Percentiles rank a stretch among this genome's conserved stretches.
Evolutionary conservation across 331 rosid genomes (phyloP).

Genomic region (Saraca asoca): DNA sequence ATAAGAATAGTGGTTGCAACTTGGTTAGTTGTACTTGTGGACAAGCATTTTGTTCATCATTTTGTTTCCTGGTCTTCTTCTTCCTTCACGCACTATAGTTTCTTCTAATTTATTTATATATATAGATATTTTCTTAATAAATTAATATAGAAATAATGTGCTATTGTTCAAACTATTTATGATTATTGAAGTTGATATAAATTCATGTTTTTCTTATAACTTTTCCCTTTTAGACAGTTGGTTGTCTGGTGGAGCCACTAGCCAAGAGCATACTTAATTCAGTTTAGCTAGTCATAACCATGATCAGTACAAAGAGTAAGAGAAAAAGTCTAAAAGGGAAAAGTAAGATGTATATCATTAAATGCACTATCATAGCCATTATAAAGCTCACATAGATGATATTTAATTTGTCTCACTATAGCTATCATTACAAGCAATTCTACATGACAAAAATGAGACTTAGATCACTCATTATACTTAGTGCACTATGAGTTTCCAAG

Average conservation of each 20-base stretch:
- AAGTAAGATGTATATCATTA: constrained; percentile 80
- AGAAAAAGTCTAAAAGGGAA: constrained; percentile 76
- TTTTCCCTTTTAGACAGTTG: constrained; percentile 61
- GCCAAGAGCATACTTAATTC: constrained; percentile 84
- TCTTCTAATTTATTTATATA: neutral
- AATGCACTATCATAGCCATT: constrained; percentile 89
- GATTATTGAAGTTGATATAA: constrained; percentile 7
- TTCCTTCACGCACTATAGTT: constrained; percentile 3
- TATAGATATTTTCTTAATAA: constrained; percentile 4
- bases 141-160: neutral
- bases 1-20: constrained; percentile 99
- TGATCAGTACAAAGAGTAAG: constrained; percentile 71
- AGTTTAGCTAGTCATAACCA: constrained; percentile 88
- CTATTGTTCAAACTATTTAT: neutral
- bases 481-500: no score
- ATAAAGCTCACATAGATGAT: constrained; percentile 95
- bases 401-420: no score
- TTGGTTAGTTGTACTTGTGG: constrained; percentile 95
- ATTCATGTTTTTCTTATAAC: neutral
- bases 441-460: no score
- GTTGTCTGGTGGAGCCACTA: constrained; percentile 96
- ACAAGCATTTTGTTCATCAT: constrained; percentile 85
- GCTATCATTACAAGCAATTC: no score
- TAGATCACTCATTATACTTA: no score
- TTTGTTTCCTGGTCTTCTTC: neutral